phyloP scores from a whole-genome alignment of 2,329 filamentous ascomycete species.

The Colletotrichum sp. region DNA sequence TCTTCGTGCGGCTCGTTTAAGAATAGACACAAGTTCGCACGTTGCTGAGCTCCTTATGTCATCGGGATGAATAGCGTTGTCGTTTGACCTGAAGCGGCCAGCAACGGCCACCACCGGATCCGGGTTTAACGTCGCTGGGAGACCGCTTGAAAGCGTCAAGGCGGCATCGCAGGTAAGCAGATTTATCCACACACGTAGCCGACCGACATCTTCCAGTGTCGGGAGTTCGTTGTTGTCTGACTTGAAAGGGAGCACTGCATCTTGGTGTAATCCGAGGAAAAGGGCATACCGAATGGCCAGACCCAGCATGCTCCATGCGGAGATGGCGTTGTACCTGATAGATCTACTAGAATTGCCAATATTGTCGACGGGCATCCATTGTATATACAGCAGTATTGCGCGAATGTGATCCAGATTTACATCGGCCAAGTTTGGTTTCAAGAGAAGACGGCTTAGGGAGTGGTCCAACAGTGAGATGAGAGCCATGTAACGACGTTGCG shows the following conservation, averaged over 20 bases:
- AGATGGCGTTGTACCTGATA: not conserved
- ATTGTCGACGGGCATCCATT: not conserved
- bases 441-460: not conserved
- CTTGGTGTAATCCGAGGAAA: not conserved
- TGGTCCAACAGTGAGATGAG: not conserved
- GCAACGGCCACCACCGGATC: not conserved
- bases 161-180: not conserved
- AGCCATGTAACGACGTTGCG: not conserved
- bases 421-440: not conserved
- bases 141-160: not conserved
- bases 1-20: not conserved
- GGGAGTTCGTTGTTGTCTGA: not conserved
- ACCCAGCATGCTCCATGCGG: not conserved
- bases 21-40: not conserved
- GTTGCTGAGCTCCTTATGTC: not conserved
- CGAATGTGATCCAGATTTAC: not conserved
- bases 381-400: not conserved
- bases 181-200: not conserved
- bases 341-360: not conserved
- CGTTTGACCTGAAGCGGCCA: not conserved
- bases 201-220: not conserved
- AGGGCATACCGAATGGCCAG: not conserved
- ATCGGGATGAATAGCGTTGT: not conserved
- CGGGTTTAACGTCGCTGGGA: not conserved
- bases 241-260: not conserved